Base-by-base conservation (phyloP, 495 filamentous ascomycete genomes). In the Rostrohypoxylon terebratum region DNA sequence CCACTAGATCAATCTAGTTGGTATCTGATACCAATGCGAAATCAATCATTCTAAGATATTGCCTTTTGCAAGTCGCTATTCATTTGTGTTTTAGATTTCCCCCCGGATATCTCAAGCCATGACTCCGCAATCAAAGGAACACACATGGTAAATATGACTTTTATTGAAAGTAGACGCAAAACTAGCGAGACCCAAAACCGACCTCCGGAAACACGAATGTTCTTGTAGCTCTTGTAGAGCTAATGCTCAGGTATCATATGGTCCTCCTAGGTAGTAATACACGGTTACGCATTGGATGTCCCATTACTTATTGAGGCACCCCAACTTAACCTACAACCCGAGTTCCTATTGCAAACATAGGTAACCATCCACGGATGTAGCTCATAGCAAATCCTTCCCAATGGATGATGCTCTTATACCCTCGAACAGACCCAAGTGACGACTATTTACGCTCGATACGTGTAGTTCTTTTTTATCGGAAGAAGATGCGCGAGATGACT, bases 401-500 rank as follows among this genome's bases (percentile, higher is more conserved):
- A 42, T 2, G 38, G 38, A 57, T 51, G 33, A 8, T 5, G 14
- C 10, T 36, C 23, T 38, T 31, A 23, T 47, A n/a, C 23, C 42
- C 23, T 62, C 58, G 18, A 36, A 7, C 4, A 31, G 20, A 10
- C 53, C 42, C 14, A 11, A 33, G 2, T 18, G 28, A 31, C 28
- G 28, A 59, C 14, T 20, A n/a, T 18, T 18, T 40, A 7, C 20
- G 23, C 20, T 18, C 44, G 65, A 31, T 14, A 53, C 59, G n/a
- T 9, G 42, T 58, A 23, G 36, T 33, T 20, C 25, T 33, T 28
- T n/a, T 61, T 71, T 60, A 81, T 71, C 79, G 77, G 66, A 92
- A 86, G 78, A 98, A 92, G 74, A 99, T 83, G 66, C 92, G 88
- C 34, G 84, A 84, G 67, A 98, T 64, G 50, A 96, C 80, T 78